Conservation (phyloP, 371 early-diverging fungal species). For the Rhizopus arrhizus region DNA sequence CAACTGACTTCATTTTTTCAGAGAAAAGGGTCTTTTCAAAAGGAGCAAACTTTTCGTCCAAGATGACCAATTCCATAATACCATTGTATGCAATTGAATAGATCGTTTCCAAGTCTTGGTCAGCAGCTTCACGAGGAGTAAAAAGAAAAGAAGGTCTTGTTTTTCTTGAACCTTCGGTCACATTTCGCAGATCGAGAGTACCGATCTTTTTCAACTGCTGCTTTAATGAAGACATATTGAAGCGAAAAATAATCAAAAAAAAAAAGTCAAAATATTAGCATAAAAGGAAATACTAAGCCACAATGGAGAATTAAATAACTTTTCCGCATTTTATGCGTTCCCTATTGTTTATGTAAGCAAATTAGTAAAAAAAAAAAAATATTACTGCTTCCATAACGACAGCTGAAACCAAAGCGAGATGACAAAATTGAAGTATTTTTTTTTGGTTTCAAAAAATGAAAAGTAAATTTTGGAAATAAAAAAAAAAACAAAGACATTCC, state of each 20-base stretch:
- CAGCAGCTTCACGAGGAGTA: slow-evolving; percentile 81
- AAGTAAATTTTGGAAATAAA: neutral
- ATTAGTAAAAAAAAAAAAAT: no score
- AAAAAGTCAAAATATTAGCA: neutral
- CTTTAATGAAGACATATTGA: slow-evolving; percentile 55
- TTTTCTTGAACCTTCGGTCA: slow-evolving; percentile 51
- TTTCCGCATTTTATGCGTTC: neutral
- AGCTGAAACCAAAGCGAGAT: neutral
- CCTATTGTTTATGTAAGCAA: neutral
- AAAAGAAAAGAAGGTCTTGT: slow-evolving; percentile 82
- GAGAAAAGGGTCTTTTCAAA: slow-evolving; percentile 85
- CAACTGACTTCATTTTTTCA: slow-evolving; percentile 74
- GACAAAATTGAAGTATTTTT: no score
- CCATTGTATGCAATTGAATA: slow-evolving; percentile 84
- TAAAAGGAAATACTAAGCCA: slow-evolving; percentile 4
- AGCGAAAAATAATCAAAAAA: neutral
- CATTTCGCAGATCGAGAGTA: slow-evolving; percentile 62
- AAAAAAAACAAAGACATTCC: neutral
- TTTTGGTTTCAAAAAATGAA: neutral
- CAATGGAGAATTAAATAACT: neutral
- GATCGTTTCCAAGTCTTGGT: slow-evolving; percentile 86
- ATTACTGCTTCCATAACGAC: neutral
- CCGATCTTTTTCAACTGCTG: slow-evolving; percentile 71
- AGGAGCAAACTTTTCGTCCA: slow-evolving; percentile 66
- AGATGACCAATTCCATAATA: slow-evolving; percentile 71